Evolutionary conservation across 768 basidiomycete genomes (phyloP), one percentile per base, ranked within the genome.

Genomic region (Albatrellus ellisii): DNA sequence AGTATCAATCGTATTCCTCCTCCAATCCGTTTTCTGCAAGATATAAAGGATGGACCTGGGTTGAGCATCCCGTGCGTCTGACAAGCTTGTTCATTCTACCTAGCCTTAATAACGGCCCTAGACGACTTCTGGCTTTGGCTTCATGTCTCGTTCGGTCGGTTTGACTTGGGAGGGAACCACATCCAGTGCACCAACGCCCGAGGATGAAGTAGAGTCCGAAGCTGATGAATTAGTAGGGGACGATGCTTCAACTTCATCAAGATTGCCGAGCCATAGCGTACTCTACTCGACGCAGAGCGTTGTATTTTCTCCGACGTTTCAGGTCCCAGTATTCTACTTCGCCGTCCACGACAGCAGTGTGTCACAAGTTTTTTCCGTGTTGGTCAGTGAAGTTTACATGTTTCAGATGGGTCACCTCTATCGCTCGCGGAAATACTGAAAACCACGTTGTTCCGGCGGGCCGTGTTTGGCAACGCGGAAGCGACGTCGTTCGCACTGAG

Each of bases 281-380:
- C 49, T 83, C 29, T 64, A 57, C 26, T 75, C 67, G 47, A 60
- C 62, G 36, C 80, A 90, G 59, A 79, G 74, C 45, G 62, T 92
- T 41, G 79, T 78, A 25, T 81, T 75, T 56, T 90, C 87, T 21
- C 62, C 79, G 8, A 80, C 83, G 0, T 94, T 81, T 55, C 74
- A 70, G 52, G 85, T 87, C 2, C 90, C 90, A 6, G 70, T 77
- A 1, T 81, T 94, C 53, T 91, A 89, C 61, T 89, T 92, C 59
- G 70, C 73, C 4, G 59, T 82, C 11, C 70, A 79, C 47, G 67
- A 75, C 51, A 57, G 69, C 34, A 72, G 89, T 90, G 54, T 57
- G 87, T 79, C 42, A 38, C 14, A n/a, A 4, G 14, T 15, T 26
- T 26, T 33, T 32, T 24, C 39, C 41, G 35, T 17, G 35, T 42